Percentiles rank a stretch among this genome's conserved stretches.
Evolutionary conservation across 768 basidiomycete species (phyloP).

Genomic region (Paxillus involutus): DNA sequence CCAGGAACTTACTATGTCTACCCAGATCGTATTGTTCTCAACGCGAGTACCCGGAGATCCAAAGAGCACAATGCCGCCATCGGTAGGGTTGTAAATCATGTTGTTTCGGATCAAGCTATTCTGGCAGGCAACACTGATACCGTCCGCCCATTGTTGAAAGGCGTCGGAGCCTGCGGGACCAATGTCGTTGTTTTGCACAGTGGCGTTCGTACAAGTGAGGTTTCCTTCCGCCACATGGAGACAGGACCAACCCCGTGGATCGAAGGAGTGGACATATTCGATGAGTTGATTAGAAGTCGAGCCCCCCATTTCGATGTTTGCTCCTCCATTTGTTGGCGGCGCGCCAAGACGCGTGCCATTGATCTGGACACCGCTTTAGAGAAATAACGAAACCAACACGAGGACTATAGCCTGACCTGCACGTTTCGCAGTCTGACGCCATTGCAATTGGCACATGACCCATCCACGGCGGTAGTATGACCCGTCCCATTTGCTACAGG

Average conservation of each 20-base stretch:
- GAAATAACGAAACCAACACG: neutral
- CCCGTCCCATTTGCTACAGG: conserved; percentile 59
- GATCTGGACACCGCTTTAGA: conserved; percentile 44
- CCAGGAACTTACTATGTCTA: conserved; percentile 51
- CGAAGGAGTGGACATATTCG: conserved; percentile 72
- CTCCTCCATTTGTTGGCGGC: conserved; percentile 57
- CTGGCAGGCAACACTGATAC: conserved; percentile 71
- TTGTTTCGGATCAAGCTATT: conserved; percentile 66
- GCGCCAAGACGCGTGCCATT: conserved; percentile 66
- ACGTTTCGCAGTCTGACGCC: conserved; percentile 69
- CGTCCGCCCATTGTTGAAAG: conserved; percentile 80
- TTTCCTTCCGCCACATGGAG: conserved; percentile 74
- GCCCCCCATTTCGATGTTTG: conserved; percentile 86
- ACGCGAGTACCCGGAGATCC: conserved; percentile 72
- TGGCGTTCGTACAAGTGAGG: conserved; percentile 59
- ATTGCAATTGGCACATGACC: conserved; percentile 57
- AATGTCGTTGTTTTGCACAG: conserved; percentile 80
- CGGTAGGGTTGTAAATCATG: conserved; percentile 69
- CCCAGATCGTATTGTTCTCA: conserved; percentile 77
- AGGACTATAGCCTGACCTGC: conserved; percentile 44
- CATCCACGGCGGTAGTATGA: conserved; percentile 73
- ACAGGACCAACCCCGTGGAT: conserved; percentile 83
- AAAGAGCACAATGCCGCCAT: conserved; percentile 79
- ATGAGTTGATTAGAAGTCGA: conserved; percentile 68
- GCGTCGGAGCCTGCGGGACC: conserved; percentile 70